Base-by-base conservation (phyloP, 805 yeast genomes). In the Limtongia smithiae region DNA sequence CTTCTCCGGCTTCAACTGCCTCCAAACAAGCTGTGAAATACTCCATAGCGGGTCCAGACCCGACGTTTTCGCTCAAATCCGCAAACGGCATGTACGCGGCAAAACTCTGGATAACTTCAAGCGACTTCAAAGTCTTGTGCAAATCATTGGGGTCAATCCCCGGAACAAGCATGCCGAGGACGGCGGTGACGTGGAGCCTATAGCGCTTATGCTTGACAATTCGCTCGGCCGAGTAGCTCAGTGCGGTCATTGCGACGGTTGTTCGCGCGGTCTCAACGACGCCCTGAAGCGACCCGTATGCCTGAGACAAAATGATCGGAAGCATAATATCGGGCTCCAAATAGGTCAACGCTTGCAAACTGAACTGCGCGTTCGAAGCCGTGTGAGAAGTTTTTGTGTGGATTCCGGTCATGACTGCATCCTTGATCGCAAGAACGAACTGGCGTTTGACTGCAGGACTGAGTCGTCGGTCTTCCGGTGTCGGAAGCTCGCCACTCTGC, bases 121-220 rank as follows among this genome's bases (percentile, higher is more conserved):
- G 68, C 0, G 95, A 77, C 44, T 79, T 75, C 14, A 81, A 72
- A 0, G 96, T 82, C 62, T 90, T 79, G 12, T 72, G 74, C 41
- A 88, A 73, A 65, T 93, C 98, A 63, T 90, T 93, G 0, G 90
- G 78, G 63, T 93, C 97, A 25, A 93, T 80, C 27, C 93, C 96
- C 0, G 89, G 85, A 6, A 89, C 65, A 1, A 82, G 70, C 65
- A 87, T 73, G 24, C 81, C 77, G 34, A 90, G 64, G 14, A 93
- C 70, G 46, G 94, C 78, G 0, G 94, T 79, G 11, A 88, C 69
- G 61, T 93, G 98, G 11, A 86, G 80, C 37, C 96, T 71, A 62
- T 77, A 87, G 1, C 80, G 66, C 1, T 83, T 83, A 1, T 78
- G 72, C 5, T 69, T 63, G 0, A 84, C 81, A 73, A 93, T 78